Evolutionary conservation across 2,329 filamentous ascomycete species (phyloP).

Genomic region (Curvularia spicifera): DNA sequence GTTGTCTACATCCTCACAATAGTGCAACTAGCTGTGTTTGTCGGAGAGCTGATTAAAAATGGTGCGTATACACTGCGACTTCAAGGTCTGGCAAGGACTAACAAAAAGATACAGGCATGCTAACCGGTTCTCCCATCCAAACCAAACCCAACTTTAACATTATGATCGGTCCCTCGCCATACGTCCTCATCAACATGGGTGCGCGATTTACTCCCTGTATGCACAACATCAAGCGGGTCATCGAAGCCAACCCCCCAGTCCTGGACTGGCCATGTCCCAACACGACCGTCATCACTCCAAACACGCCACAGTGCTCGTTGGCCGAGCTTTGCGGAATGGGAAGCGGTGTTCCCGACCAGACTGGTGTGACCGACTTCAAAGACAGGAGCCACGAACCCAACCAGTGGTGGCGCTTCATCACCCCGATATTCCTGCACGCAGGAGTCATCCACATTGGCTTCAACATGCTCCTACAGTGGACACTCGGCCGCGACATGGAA

Average conservation of each 20-base stretch:
- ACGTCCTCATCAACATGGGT: slow-evolving; percentile 95
- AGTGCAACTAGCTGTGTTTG: slow-evolving; percentile 83
- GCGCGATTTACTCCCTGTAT: slow-evolving; percentile 92
- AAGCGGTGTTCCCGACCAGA: slow-evolving; percentile 72
- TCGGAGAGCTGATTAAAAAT: slow-evolving; percentile 85
- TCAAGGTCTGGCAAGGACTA: slow-evolving; percentile 4
- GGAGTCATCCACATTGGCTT: slow-evolving; percentile 94
- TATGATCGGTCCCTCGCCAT: slow-evolving; percentile 93
- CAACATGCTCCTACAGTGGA: slow-evolving; percentile 91
- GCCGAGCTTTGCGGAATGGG: slow-evolving; percentile 83
- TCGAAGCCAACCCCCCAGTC: slow-evolving; percentile 57
- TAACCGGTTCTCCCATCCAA: slow-evolving; percentile 79
- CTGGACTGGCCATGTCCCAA: slow-evolving; percentile 81
- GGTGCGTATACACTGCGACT: slow-evolving; percentile 59
- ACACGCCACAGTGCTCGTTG: slow-evolving; percentile 69
- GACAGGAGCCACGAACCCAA: slow-evolving; percentile 72
- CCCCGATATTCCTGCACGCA: slow-evolving; percentile 93
- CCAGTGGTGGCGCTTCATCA: slow-evolving; percentile 97
- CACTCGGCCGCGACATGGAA: slow-evolving; percentile 91
- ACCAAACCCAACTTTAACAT: slow-evolving; percentile 89
- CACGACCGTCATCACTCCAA: slow-evolving; percentile 63
- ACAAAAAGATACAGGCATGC: slow-evolving; percentile 59
- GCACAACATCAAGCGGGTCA: slow-evolving; percentile 76
- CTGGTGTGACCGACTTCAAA: slow-evolving; percentile 56
- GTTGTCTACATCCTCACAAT: slow-evolving; percentile 81